phyloP scores from a whole-genome alignment of 345 rosid species.

The Gossypioides kirkii region DNA sequence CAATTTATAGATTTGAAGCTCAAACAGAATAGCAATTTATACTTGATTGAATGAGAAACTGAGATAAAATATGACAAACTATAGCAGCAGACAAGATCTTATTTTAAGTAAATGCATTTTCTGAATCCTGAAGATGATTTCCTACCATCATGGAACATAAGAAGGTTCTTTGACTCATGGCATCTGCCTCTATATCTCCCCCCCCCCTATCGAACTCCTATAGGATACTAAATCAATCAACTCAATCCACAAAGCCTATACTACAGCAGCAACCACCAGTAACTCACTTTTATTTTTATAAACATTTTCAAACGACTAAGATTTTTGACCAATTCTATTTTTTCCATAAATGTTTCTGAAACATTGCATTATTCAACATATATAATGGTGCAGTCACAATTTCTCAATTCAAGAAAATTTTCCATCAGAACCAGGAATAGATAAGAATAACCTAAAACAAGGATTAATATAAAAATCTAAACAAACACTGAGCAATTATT shows the following conservation, averaged over 20 bases:
- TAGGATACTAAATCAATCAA: background rate
- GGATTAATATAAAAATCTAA: conserved; percentile 9
- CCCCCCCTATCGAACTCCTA: background rate
- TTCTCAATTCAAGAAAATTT: background rate
- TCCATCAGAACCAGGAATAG: conserved; percentile 8
- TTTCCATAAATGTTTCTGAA: background rate
- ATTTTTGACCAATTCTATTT: background rate
- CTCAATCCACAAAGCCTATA: background rate
- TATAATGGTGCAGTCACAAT: background rate
- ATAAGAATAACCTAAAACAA: conserved; percentile 7
- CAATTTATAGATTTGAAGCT: background rate
- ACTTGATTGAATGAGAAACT: background rate
- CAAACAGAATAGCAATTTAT: background rate
- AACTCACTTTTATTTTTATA: background rate
- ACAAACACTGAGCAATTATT: background rate
- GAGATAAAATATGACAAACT: background rate
- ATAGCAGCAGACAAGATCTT: background rate
- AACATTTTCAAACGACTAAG: background rate
- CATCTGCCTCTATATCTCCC: background rate
- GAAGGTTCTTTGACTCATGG: background rate
- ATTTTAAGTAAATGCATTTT: background rate
- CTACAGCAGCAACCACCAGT: background rate
- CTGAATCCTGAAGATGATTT: background rate
- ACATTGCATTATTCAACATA: background rate
- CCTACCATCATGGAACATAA: background rate